A percentile compares a stretch with the other conserved stretches of the same genome.
These are phyloP conservation scores for Falciphora oryzae DNA, from an alignment of 2,329 filamentous ascomycete species.

Conservation along the genomic window DNA sequence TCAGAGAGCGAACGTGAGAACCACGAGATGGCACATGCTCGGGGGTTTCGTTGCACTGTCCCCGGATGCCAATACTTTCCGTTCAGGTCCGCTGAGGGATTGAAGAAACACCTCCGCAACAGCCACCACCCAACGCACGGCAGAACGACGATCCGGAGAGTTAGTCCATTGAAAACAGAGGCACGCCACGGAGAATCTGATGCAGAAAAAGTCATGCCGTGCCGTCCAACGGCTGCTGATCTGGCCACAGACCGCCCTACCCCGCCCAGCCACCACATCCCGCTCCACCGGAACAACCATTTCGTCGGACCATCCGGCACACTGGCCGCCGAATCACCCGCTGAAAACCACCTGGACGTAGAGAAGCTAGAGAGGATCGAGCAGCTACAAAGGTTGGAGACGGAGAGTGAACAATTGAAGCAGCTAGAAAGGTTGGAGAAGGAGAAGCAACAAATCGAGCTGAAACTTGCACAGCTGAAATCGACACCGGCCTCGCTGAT, in stretches of 20 bases:
- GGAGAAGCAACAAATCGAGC: conserved; percentile 5
- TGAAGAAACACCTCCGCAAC: not conserved
- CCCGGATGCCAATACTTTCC: conserved; percentile 10
- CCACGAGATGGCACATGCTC: conserved; percentile 10
- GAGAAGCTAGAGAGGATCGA: no score
- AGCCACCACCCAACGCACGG: not conserved
- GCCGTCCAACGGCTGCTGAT: no score
- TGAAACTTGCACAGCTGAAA: conserved; percentile 7
- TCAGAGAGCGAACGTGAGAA: not conserved
- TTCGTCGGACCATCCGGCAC: no score
- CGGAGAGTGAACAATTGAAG: not conserved
- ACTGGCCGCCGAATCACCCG: no score
- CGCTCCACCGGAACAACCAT: no score
- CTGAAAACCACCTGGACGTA: no score
- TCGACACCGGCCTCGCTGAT: conserved; percentile 4
- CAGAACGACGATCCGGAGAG: not conserved
- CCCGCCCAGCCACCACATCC: no score
- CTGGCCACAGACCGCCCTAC: no score
- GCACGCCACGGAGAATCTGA: no score
- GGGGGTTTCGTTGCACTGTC: conserved; percentile 4
- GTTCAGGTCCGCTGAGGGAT: not conserved
- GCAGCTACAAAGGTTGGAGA: no score
- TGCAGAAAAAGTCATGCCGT: no score
- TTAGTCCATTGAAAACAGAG: no score
- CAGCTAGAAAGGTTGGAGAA: conserved; percentile 8